Evolutionary conservation across 306 rosid genomes (phyloP), one percentile per base, ranked within the genome.

Genomic region (Clitoria ternatea): DNA sequence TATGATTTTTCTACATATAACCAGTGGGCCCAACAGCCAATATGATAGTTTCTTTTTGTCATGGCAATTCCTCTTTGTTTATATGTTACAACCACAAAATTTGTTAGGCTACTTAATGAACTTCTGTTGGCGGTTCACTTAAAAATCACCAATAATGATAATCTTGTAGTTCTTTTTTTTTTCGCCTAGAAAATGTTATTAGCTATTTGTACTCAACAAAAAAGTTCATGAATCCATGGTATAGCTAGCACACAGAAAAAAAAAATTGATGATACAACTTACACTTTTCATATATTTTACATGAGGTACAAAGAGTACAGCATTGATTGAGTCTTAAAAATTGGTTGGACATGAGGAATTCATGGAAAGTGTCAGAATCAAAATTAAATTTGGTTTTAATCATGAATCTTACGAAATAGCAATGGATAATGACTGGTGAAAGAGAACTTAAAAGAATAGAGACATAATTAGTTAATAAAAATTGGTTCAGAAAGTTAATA

Each of bases 341-440:
- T 44, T 56, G 56, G 75, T 59, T 47, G 72, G 42, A 27, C 78
- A 73, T 78, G 76, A 76, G 44, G 54, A 66, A 75, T 17, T 55
- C 39, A 77, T 73, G 80, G 36, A 32, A 60, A 47, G 76, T 69
- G 70, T 67, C 80, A 50, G 72, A 63, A 52, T 60, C n/a, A 3
- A 20, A 82, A 47, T 39, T 75, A 17, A 77, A 78, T 66, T 57
- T 26, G 14, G 23, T 74, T 63, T 6, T n/a, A 52, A 4, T 55
- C 49, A 62, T 63, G 20, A 37, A 2, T 3, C 1, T 8, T 7
- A 5, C 15, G n/a, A 62, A 57, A 36, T 65, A 64, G 53, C 7
- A 20, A 7, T 0, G 23, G 35, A 24, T 9, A 30, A 47, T 59
- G 18, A 44, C 24, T 30, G 19, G n/a, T 29, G 15, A 32, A 19